phyloP scores from a whole-genome alignment of 1,284 basidiomycete genomes.

The Ustilago bromivora region DNA sequence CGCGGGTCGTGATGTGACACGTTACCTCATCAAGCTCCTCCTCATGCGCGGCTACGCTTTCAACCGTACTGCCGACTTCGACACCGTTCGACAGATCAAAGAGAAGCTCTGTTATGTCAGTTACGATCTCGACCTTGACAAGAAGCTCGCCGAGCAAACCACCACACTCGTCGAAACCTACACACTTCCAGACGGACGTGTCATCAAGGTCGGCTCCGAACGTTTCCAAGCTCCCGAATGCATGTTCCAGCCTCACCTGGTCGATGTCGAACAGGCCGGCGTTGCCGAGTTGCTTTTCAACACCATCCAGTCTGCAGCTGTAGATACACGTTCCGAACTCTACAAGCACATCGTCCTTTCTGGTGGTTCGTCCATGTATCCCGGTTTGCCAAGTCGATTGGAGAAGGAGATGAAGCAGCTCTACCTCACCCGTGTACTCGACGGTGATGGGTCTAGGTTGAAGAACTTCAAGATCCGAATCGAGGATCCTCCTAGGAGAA shows the following conservation, averaged over 20 bases:
- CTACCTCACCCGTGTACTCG: constrained; percentile 88
- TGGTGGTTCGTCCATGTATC: constrained; percentile 95
- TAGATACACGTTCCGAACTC: constrained; percentile 89
- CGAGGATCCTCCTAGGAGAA: constrained; percentile 95
- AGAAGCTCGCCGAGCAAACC: constrained; percentile 92
- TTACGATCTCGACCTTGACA: constrained; percentile 95
- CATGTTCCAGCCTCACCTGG: constrained; percentile 99
- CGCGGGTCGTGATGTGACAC: constrained; percentile 96
- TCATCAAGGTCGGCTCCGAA: constrained; percentile 97
- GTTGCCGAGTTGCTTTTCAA: constrained; percentile 97
- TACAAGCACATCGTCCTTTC: constrained; percentile 99
- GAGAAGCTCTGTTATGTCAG: constrained; percentile 97
- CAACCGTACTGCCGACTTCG: constrained; percentile 98
- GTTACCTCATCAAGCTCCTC: constrained; percentile 97
- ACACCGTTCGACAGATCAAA: constrained; percentile 98
- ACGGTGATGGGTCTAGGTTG: constrained; percentile 84
- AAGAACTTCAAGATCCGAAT: constrained; percentile 99
- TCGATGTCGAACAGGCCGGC: constrained; percentile 96
- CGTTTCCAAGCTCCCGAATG: constrained; percentile 99
- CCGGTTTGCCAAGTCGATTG: constrained; percentile 91
- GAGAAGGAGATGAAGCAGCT: constrained; percentile 99
- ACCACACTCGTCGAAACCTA: constrained; percentile 96
- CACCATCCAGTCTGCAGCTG: constrained; percentile 90
- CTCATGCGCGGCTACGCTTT: constrained; percentile 99
- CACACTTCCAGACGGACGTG: constrained; percentile 95